Evolutionary conservation across 208 protist species (phyloP).

Genomic region (Trypanosoma melophagium): DNA sequence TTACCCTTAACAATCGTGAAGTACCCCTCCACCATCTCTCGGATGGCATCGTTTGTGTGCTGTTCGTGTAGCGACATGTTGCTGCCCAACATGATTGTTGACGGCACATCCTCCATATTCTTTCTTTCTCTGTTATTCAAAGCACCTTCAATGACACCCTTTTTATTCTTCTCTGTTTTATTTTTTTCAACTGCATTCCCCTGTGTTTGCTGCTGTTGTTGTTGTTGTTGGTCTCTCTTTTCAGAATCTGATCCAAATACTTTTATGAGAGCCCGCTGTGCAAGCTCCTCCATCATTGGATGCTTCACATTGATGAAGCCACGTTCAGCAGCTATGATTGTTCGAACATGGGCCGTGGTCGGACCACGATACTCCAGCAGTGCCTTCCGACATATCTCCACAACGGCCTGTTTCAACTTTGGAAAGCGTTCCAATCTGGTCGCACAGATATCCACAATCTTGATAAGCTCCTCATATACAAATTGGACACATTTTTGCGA

Average conservation of each 20-base stretch:
- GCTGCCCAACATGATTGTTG: constrained; percentile 73
- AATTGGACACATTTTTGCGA: constrained; percentile 94
- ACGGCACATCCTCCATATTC: constrained; percentile 78
- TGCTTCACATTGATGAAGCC: constrained; percentile 97
- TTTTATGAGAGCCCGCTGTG: constrained; percentile 72
- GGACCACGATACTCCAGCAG: constrained; percentile 80
- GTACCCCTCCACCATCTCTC: constrained; percentile 92
- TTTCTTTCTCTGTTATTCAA: constrained; percentile 23
- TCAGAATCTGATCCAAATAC: constrained; percentile 54
- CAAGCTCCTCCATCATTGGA: constrained; percentile 83
- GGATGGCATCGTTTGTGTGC: constrained; percentile 80
- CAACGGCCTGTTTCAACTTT: constrained; percentile 84
- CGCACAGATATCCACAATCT: constrained; percentile 87
- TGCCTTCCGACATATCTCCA: constrained; percentile 84
- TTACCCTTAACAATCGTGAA: constrained; percentile 91
- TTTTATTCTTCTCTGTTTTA: constrained; percentile 46
- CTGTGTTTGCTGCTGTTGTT: constrained; percentile 8
- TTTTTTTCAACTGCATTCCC: constrained; percentile 21
- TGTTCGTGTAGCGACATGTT: constrained; percentile 75
- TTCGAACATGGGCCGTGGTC: constrained; percentile 87
- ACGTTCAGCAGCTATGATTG: constrained; percentile 94
- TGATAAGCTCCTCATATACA: constrained; percentile 95
- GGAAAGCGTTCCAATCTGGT: constrained; percentile 86
- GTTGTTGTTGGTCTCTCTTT: background rate
- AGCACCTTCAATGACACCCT: constrained; percentile 38